Evolutionary conservation across 345 rosid species (phyloP).

Genomic region (Arabidopsis suecica): DNA sequence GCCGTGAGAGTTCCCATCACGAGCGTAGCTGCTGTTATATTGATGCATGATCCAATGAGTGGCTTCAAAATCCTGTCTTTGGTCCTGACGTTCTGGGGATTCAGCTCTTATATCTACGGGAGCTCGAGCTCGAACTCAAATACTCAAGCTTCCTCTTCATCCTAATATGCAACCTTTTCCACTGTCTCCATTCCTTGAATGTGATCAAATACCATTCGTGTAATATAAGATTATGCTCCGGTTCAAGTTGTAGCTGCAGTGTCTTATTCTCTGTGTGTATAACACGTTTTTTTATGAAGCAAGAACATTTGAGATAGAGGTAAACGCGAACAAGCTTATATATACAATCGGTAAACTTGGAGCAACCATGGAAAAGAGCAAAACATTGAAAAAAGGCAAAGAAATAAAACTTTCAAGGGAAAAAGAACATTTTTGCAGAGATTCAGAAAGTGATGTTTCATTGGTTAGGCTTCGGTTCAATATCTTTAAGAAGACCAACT

Average conservation of each 20-base stretch:
- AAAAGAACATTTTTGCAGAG: background rate
- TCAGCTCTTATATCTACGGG: slow-evolving; percentile 75
- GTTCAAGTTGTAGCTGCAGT: slow-evolving; percentile 8
- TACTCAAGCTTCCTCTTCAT: slow-evolving; percentile 40
- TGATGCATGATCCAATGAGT: slow-evolving; percentile 85
- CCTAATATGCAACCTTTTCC: slow-evolving; percentile 10
- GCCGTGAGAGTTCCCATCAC: slow-evolving; percentile 87
- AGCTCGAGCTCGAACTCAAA: slow-evolving; percentile 47
- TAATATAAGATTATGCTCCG: background rate
- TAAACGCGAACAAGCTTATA: slow-evolving; percentile 27
- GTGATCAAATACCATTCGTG: slow-evolving; percentile 17
- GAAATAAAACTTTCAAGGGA: slow-evolving; percentile 14
- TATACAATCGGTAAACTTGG: slow-evolving; percentile 31
- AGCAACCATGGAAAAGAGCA: slow-evolving; percentile 34
- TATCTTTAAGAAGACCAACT: slow-evolving; percentile 94
- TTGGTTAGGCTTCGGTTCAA: slow-evolving; percentile 60
- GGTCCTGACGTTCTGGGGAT: slow-evolving; percentile 84
- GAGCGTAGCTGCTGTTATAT: slow-evolving; percentile 72
- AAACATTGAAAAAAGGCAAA: slow-evolving; percentile 25
- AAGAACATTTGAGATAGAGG: slow-evolving; percentile 9
- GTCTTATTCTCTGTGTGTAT: background rate
- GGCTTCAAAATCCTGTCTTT: slow-evolving; percentile 88
- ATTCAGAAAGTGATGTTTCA: slow-evolving; percentile 41
- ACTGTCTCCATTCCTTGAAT: background rate
- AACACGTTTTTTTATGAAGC: background rate